Conservation (phyloP, 495 filamentous ascomycete species). For the Stereocaulon alpinum region DNA sequence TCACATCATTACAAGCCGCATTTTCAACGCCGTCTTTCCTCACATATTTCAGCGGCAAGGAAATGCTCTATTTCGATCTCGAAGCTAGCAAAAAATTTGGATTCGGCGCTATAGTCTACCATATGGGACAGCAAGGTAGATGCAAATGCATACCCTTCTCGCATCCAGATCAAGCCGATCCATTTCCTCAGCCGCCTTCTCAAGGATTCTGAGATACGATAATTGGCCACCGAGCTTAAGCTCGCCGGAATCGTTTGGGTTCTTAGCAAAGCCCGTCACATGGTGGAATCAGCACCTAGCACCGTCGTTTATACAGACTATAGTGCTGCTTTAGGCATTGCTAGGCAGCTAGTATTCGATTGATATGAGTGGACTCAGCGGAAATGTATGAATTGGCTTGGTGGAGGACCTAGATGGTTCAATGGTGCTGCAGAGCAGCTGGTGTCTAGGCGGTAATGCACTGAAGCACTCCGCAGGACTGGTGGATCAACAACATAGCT, state of each 20-base stretch:
- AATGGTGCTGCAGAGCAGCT: too few species aligned
- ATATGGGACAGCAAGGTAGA: background rate
- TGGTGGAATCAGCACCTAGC: background rate
- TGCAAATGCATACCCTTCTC: background rate
- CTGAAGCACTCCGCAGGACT: too few species aligned
- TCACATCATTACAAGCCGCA: too few species aligned
- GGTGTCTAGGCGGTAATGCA: too few species aligned
- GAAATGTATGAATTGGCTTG: too few species aligned
- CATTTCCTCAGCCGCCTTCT: background rate
- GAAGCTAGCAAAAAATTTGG: background rate
- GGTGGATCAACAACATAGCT: too few species aligned
- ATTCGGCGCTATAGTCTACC: background rate
- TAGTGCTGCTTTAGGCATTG: background rate
- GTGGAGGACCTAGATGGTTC: too few species aligned
- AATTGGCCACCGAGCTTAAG: slow-evolving; percentile 12
- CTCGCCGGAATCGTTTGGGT: slow-evolving; percentile 10
- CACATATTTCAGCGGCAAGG: background rate
- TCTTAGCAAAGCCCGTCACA: background rate
- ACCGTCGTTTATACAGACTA: slow-evolving; percentile 11
- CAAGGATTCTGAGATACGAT: background rate
- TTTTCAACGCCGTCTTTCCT: background rate
- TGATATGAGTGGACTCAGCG: too few species aligned
- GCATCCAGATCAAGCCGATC: background rate
- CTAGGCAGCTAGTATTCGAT: background rate
- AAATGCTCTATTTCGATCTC: background rate